A percentile compares a stretch with the other conserved stretches of the same genome.
These are phyloP conservation scores for Evansstolkia leycettana DNA, from an alignment of 495 filamentous ascomycete species.

Conservation along the genomic window DNA sequence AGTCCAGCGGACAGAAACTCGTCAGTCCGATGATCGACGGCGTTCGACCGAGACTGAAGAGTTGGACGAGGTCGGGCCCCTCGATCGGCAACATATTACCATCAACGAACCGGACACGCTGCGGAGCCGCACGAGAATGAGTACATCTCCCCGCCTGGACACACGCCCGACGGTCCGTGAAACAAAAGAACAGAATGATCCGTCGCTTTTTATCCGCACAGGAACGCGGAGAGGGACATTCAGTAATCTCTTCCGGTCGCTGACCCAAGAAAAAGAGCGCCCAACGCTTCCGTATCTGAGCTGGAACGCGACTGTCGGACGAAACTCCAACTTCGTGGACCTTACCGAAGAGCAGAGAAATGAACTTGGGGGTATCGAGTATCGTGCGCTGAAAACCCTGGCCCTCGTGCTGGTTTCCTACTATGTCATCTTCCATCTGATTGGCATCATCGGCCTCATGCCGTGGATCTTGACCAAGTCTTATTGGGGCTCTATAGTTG, in stretches of 20 bases:
- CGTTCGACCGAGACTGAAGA: constrained; percentile 11
- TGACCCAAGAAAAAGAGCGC: constrained; percentile 31
- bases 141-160: constrained; percentile 28
- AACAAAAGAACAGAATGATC: constrained; percentile 17
- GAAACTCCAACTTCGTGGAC: constrained; percentile 85
- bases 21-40: constrained; percentile 6
- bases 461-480: constrained; percentile 65
- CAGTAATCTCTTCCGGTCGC: constrained; percentile 22
- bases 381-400: constrained; percentile 77
- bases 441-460: constrained; percentile 59
- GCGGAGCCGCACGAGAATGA: constrained; percentile 18
- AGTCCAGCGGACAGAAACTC: constrained; percentile 2
- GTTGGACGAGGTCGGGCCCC: constrained; percentile 14
- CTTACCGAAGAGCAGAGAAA: constrained; percentile 82
- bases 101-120: constrained; percentile 47
- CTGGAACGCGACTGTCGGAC: constrained; percentile 81
- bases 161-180: constrained; percentile 27
- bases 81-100: constrained; percentile 44
- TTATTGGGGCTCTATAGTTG: constrained; percentile 48
- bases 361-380: constrained; percentile 90
- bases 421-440: constrained; percentile 58
- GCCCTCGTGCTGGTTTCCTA: constrained; percentile 66
- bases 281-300: constrained; percentile 74
- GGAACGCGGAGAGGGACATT: constrained; percentile 22
- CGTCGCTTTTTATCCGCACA: constrained; percentile 7